Evolutionary conservation across 768 basidiomycete species (phyloP), one percentile per base, ranked within the genome.

Genomic region (Mycena maculata): DNA sequence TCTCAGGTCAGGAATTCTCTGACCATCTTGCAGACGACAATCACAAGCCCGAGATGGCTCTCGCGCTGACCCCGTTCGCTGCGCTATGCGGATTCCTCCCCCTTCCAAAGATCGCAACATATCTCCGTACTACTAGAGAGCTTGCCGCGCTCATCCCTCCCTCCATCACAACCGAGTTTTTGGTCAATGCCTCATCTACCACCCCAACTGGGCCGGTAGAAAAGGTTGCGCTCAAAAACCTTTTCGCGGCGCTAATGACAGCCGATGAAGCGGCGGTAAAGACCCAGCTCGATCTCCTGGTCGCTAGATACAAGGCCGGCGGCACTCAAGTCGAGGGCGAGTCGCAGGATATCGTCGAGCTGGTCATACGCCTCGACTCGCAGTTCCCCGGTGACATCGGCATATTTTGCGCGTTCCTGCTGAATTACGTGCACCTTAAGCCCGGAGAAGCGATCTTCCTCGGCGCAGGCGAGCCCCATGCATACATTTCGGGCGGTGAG

Each of bases 11-110:
- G 38, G 22, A 48, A 50, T 38, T 47, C 39, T 33, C 47, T 56
- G 48, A 10, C 41, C 18, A 38, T n/a, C 36, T 42, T 39, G 41
- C 67, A 94, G 98, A 99, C 77, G 87, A 90, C 7, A 99, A 99
- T 76, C 98, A 99, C 74, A 99, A 99, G 79, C 98, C 98, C 3
- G 98, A 99, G 77, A 97, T 99, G 94, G 95, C 96, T n/a, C 85
- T 99, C 39, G 98, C 98, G 0, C 79, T 99, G 65, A 96, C 96
- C 0, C 88, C 90, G 16, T 99, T 99, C 83, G 83, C 83, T 41
- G 98, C 93, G 2, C 83, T 99, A 74, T 97, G 96, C 76, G 97
- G 97, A 45, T 99, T 99, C 82, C 87, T 92, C 20, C 97, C 97
- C 6, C 87, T 95, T 2, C 74, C 83, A 1, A 79, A 86, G 52